Conservation (phyloP, 139 green algal genomes). For the Spirogloea muscicola region DNA sequence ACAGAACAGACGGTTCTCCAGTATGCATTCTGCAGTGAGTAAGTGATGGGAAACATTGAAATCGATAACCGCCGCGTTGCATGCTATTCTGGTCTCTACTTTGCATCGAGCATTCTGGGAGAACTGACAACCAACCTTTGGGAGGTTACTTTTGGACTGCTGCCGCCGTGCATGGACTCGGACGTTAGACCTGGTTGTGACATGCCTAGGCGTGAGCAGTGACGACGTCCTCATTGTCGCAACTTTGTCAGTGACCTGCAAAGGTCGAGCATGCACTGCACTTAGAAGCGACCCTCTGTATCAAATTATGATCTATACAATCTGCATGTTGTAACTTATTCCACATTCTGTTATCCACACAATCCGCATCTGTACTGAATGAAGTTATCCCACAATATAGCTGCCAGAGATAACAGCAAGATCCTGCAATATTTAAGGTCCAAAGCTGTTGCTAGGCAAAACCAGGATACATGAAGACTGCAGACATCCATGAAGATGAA, state of each 20-base stretch:
- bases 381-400: conserved; percentile 3
- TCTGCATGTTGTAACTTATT: background rate
- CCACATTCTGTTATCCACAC: background rate
- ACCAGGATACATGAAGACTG: background rate
- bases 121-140: conserved; percentile 7
- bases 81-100: background rate
- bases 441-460: background rate
- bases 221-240: conserved; percentile 25
- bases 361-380: background rate
- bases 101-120: background rate
- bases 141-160: conserved; percentile 10
- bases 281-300: background rate
- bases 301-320: background rate
- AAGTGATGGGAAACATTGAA: background rate
- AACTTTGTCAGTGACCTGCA: background rate
- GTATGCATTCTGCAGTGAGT: background rate
- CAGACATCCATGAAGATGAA: conserved; percentile 3
- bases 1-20: background rate
- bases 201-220: conserved; percentile 62
- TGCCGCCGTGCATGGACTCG: conserved; percentile 48
- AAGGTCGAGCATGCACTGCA: background rate
- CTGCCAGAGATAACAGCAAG: too few species aligned
- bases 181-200: conserved; percentile 58
- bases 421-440: too few species aligned
- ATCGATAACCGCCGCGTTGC: background rate